These are phyloP conservation scores for sorghum (Sorghum bicolor) DNA, from an alignment of 176 grass and related monocot genomes.

Conservation along the genomic window Sorghum_bicolor_NCBIv3 NC_012878.2:1720501-1721000, in stretches of 20 bases:
- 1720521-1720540: too few species aligned
- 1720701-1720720: not conserved
- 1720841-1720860: not conserved
- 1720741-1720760: not conserved
- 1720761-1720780: not conserved
- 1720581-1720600: not conserved
- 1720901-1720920: too few species aligned
- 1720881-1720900: too few species aligned
- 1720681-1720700: not conserved
- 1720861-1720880: not conserved
- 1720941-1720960: not conserved
- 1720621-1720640: slow-evolving; percentile 34
- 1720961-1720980: not conserved
- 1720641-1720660: slow-evolving; percentile 47
- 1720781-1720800: not conserved
- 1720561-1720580: not conserved
- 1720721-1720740: not conserved
- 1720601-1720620: not conserved
- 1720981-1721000: too few species aligned
- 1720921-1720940: too few species aligned
- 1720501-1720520: too few species aligned
- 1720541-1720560: not conserved
- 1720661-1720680: not conserved
- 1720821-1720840: not conserved
- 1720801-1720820: not conserved